Conservation (phyloP, 768 basidiomycete species). For the Pulveroboletus frians region DNA sequence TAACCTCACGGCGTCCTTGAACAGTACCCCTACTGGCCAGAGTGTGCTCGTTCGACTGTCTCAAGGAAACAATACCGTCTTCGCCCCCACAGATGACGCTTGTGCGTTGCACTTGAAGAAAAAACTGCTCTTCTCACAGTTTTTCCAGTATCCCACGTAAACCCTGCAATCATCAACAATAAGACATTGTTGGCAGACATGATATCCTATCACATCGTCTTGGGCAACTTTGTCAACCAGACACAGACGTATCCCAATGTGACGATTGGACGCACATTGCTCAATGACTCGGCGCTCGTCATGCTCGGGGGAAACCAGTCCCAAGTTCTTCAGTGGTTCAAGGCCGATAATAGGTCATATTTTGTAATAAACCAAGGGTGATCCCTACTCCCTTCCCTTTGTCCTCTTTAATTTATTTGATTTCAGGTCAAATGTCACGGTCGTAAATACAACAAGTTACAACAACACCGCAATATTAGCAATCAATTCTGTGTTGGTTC, state of each 20-base stretch:
- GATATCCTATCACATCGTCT: constrained; percentile 53
- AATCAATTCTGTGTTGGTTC: constrained; percentile 45
- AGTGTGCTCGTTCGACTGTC: constrained; percentile 40
- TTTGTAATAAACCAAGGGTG: constrained; percentile 49
- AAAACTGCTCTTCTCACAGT: constrained; percentile 2
- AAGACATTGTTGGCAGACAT: constrained; percentile 39
- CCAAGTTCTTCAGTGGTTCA: constrained; percentile 52
- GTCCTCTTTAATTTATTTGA: neutral
- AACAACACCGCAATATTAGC: constrained; percentile 43
- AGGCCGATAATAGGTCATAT: constrained; percentile 33
- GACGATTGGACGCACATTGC: constrained; percentile 61
- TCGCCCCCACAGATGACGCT: constrained; percentile 54
- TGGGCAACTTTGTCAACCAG: constrained; percentile 44
- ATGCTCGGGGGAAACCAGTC: constrained; percentile 52
- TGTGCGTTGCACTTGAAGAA: constrained; percentile 33
- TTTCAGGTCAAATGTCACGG: constrained; percentile 30
- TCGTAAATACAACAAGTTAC: constrained; percentile 36
- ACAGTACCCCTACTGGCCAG: constrained; percentile 40
- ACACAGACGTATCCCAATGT: constrained; percentile 47
- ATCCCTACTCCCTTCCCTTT: constrained; percentile 3
- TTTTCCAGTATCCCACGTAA: constrained; percentile 2
- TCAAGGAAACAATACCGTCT: constrained; percentile 45
- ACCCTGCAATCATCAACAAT: constrained; percentile 22
- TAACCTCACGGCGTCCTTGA: constrained; percentile 36
- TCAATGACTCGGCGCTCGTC: constrained; percentile 45